Percentiles rank a stretch among this genome's conserved stretches.
Evolutionary conservation across 2,329 filamentous ascomycete species (phyloP).

Genomic region (Xylaria sp.): DNA sequence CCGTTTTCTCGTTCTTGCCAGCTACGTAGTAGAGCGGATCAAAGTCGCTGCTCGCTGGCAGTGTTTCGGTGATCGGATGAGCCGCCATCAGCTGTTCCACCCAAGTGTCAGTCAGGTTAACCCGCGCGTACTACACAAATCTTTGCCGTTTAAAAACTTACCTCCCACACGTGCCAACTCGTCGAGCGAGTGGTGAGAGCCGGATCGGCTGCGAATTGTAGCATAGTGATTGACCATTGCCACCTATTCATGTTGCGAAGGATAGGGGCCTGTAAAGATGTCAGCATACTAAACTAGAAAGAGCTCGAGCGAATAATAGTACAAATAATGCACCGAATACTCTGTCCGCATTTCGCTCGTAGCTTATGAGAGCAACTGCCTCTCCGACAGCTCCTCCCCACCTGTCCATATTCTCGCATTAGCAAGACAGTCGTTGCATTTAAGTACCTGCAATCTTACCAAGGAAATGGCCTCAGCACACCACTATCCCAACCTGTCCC

Average conservation of each 20-base stretch:
- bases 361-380: slow-evolving; percentile 71
- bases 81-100: slow-evolving; percentile 56
- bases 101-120: slow-evolving; percentile 2
- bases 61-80: slow-evolving; percentile 58
- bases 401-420: slow-evolving; percentile 30
- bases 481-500: slow-evolving; percentile 58
- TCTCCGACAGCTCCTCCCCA: slow-evolving; percentile 72
- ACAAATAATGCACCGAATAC: slow-evolving; percentile 63
- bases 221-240: slow-evolving; percentile 63
- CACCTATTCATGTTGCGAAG: slow-evolving; percentile 62
- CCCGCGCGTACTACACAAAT: not conserved
- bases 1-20: slow-evolving; percentile 56
- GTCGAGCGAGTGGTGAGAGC: slow-evolving; percentile 60
- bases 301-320: not conserved
- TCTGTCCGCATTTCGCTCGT: slow-evolving; percentile 71
- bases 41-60: slow-evolving; percentile 56
- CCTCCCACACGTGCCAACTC: slow-evolving; percentile 61
- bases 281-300: not conserved
- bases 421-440: slow-evolving; percentile 20
- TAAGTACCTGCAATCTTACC: slow-evolving; percentile 43
- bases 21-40: slow-evolving; percentile 62
- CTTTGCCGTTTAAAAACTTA: slow-evolving; percentile 28
- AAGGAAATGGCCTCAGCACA: slow-evolving; percentile 59
- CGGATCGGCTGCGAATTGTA: slow-evolving; percentile 61
- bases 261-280: slow-evolving; percentile 53